Evolutionary conservation across 208 protist genomes (phyloP).

Genomic region (Porcisia hertigi): DNA sequence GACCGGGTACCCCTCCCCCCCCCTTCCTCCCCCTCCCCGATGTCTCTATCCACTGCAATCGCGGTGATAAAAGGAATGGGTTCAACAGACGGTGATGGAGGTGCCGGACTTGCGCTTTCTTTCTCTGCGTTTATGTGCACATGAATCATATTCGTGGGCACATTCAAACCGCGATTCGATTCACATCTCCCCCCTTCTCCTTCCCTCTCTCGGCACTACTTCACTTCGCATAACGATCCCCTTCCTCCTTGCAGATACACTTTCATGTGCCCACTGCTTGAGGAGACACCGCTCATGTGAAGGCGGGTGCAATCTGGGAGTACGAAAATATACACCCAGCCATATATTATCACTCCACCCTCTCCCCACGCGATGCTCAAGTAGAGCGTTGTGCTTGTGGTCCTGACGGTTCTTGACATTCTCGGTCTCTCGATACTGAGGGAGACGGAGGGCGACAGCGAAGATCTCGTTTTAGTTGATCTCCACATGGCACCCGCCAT

Average conservation of each 20-base stretch:
- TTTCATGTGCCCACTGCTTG: neutral
- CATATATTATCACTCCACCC: neutral
- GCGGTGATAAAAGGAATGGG: neutral
- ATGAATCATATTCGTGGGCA: no score
- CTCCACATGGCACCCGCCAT: conserved; percentile 31
- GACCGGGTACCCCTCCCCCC: neutral
- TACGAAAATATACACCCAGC: neutral
- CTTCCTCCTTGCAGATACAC: neutral
- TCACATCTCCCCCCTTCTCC: neutral
- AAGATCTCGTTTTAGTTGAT: conserved; percentile 27
- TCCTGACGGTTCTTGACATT: conserved; percentile 26
- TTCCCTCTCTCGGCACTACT: neutral
- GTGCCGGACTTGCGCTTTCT: neutral
- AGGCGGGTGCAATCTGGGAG: neutral
- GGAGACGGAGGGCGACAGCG: conserved; percentile 22
- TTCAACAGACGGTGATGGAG: neutral
- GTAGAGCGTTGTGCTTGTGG: conserved; percentile 16
- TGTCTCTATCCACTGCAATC: no score
- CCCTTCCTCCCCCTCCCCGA: neutral
- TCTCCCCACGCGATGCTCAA: conserved; percentile 15
- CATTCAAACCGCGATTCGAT: neutral
- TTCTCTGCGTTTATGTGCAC: neutral
- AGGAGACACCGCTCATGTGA: neutral
- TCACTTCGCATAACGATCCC: no score
- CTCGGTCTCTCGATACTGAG: conserved; percentile 15